Conservation (phyloP, 192 early-diverging fungal genomes). For the Coemansia sp. region DNA sequence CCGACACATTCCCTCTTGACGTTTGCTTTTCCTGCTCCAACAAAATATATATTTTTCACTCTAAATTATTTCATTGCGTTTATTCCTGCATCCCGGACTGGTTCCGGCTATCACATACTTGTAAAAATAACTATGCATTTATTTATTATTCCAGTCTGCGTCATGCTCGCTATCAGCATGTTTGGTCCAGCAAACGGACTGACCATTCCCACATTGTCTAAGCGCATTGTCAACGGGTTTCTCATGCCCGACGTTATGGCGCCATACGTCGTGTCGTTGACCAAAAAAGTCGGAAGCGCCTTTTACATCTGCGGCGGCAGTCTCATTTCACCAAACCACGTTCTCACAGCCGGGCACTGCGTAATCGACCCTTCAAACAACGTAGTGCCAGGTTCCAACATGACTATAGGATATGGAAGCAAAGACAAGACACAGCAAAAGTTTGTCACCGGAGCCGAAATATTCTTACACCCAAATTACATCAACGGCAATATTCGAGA, state of each 20-base stretch:
- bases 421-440: slow-evolving; percentile 19
- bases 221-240: slow-evolving; percentile 34
- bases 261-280: slow-evolving; percentile 21
- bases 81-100: neutral
- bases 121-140: neutral
- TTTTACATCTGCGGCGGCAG: slow-evolving; percentile 40
- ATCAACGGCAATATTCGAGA: neutral
- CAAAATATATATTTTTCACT: neutral
- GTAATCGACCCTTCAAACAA: slow-evolving; percentile 13
- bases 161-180: neutral
- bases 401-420: slow-evolving; percentile 30
- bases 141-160: neutral
- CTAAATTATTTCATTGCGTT: neutral
- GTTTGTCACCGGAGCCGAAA: slow-evolving; percentile 4
- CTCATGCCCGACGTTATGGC: slow-evolving; percentile 20
- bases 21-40: neutral
- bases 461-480: slow-evolving; percentile 26
- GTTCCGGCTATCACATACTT: neutral
- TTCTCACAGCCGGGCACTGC: slow-evolving; percentile 45
- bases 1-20: too few species aligned
- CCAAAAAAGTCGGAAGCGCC: neutral
- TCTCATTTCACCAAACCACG: slow-evolving; percentile 27
- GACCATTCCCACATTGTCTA: slow-evolving; percentile 3
- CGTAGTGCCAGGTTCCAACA: slow-evolving; percentile 3
- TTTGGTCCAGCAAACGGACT: neutral